Evolutionary conservation across 2,329 filamentous ascomycete species (phyloP), one percentile per base, ranked within the genome.

Genomic region (Colletotrichum sojae): DNA sequence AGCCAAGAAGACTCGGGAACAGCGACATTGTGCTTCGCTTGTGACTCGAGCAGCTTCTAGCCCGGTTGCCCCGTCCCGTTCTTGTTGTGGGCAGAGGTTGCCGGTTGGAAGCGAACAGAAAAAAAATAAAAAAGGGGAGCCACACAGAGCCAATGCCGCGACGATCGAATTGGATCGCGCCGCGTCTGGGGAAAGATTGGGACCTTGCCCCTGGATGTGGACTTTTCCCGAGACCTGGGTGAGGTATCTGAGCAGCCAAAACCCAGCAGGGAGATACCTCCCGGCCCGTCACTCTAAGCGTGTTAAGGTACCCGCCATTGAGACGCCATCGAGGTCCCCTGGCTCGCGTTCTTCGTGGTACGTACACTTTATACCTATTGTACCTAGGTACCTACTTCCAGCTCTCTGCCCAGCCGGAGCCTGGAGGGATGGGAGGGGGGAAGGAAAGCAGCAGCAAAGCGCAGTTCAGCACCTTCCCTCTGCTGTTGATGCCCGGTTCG

Each of bases 121-220:
- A 60, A 69, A 55, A 31, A 55, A 69, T 25, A 51, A 59, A 60
- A 66, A 60, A 63, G 56, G 49, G 62, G 46, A 36, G 31, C 31
- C 31, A 36, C 31, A 31, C 9, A 57, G 40, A 57, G 40, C 48
- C 31, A 69, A 43, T n/a, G 48, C 54, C 57, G 31, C 49, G 58
- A 27, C 55, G 66, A 69, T 69, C 62, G 66, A 69, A 69, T 69
- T 65, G 66, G 55, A 69, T 69, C 55, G 66, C 55, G 65, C 65
- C 65, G 55, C 36, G 49, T 69, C 66, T 59, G 66, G 66, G 66
- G 66, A 69, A 69, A 69, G 54, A 65, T 54, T 59, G 62, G 61
- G 55, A 49, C 66, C 55, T 46, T 60, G 49, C 55, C 61, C 59
- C 53, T 64, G 58, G 36, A 52, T 20, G 46, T 49, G 52, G 45